phyloP scores from a whole-genome alignment of 768 basidiomycete species.

The Amanita jacksonii region DNA sequence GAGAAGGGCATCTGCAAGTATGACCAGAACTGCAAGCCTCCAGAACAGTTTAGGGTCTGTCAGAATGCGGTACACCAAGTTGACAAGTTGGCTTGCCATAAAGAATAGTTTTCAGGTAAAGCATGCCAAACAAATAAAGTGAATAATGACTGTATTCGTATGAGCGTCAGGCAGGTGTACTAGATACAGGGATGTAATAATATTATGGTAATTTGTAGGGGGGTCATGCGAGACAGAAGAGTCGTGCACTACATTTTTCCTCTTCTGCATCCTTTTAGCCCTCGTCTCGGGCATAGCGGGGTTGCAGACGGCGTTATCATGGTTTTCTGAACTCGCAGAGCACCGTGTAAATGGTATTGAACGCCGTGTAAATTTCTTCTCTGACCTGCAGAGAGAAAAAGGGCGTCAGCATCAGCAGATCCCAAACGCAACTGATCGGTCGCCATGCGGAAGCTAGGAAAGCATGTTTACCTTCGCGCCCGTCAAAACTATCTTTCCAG shows the following conservation, averaged over 20 bases:
- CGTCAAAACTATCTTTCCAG: conserved; percentile 97
- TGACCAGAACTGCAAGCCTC: conserved; percentile 49
- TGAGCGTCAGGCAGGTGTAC: too few species aligned
- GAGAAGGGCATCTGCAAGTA: conserved; percentile 68
- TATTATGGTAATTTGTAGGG: conserved; percentile 16
- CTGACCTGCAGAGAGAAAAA: conserved; percentile 57
- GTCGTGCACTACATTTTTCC: conserved; percentile 40
- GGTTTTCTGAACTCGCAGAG: conserved; percentile 92
- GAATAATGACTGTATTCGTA: conserved; percentile 7
- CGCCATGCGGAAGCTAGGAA: too few species aligned
- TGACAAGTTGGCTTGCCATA: neutral
- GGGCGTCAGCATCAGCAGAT: conserved; percentile 28
- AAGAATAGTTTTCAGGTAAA: conserved; percentile 18
- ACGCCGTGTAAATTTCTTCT: conserved; percentile 99
- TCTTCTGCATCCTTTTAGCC: conserved; percentile 12
- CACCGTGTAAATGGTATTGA: conserved; percentile 99
- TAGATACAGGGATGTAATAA: conserved; percentile 21
- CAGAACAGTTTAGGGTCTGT: conserved; percentile 56
- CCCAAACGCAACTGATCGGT: conserved; percentile 30
- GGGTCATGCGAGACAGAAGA: conserved; percentile 2
- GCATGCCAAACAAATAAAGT: neutral
- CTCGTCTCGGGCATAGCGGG: neutral
- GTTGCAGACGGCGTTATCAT: conserved; percentile 21
- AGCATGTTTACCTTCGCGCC: conserved; percentile 98
- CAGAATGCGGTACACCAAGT: conserved; percentile 26